Evolutionary conservation across 257 asterid species (phyloP).

Genomic region (Ballota nigra): DNA sequence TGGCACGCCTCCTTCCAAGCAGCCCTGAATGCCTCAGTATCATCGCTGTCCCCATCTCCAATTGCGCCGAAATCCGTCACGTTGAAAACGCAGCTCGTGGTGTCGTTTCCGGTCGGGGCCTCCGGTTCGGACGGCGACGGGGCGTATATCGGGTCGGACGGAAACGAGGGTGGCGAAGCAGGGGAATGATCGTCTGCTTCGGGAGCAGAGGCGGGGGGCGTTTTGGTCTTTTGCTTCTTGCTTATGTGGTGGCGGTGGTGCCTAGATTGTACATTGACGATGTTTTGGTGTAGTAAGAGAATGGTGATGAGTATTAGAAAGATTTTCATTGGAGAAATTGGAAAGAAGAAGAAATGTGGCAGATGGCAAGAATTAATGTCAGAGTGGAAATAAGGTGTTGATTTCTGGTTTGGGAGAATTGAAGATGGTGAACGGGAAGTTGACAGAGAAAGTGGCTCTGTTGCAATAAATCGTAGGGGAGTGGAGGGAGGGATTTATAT

Average conservation of each 20-base stretch:
- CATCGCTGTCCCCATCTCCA: slow-evolving; percentile 77
- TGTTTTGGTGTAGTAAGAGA: slow-evolving; percentile 17
- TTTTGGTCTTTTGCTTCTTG: slow-evolving; percentile 40
- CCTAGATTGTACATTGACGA: slow-evolving; percentile 43
- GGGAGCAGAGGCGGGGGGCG: slow-evolving; percentile 17
- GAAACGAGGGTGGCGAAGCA: slow-evolving; percentile 24
- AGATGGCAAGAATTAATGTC: slow-evolving; percentile 6
- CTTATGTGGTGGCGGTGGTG: slow-evolving; percentile 19
- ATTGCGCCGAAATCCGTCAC: slow-evolving; percentile 71
- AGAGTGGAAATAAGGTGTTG: not conserved
- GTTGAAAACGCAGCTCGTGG: slow-evolving; percentile 49
- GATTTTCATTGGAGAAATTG: slow-evolving; percentile 37
- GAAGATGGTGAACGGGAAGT: slow-evolving; percentile 16
- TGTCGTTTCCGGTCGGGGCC: slow-evolving; percentile 23
- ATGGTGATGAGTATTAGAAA: slow-evolving; percentile 14
- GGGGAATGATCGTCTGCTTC: not conserved
- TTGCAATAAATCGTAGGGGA: not conserved
- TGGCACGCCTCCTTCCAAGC: slow-evolving; percentile 95
- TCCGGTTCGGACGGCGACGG: slow-evolving; percentile 13
- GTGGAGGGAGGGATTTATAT: not conserved
- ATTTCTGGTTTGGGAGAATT: not conserved
- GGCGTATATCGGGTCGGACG: slow-evolving; percentile 43
- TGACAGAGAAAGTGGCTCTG: not conserved
- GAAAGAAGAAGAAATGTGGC: slow-evolving; percentile 9
- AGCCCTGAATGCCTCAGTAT: slow-evolving; percentile 72